Conservation (phyloP, 164 flowering plant species). For the Dillenia suffruticosa region DNA sequence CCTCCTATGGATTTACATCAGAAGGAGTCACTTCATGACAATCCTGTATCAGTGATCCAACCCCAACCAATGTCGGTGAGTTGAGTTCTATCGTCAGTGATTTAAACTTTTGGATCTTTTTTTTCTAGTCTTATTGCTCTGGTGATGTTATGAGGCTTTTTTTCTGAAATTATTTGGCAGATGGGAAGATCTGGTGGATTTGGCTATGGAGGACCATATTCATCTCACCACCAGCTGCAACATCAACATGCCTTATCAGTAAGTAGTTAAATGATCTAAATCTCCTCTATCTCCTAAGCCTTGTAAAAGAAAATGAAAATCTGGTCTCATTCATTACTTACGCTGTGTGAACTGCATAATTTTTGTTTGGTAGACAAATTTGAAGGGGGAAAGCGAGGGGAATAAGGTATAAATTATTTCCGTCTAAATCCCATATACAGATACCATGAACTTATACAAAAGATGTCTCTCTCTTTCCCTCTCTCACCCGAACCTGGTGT, state of each 20-base stretch:
- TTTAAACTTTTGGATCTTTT: background rate
- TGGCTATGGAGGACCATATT: constrained; percentile 21
- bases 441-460: no score
- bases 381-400: no score
- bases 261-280: constrained; percentile 16
- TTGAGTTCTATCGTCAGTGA: background rate
- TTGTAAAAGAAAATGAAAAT: constrained; percentile 6
- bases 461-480: no score
- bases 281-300: constrained; percentile 22
- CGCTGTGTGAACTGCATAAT: no score
- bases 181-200: constrained; percentile 30
- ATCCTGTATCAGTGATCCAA: constrained; percentile 29
- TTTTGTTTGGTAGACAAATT: no score
- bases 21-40: constrained; percentile 37
- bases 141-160: background rate
- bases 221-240: constrained; percentile 26
- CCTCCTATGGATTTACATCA: constrained; percentile 34
- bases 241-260: constrained; percentile 27
- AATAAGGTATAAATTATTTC: no score
- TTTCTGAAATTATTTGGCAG: constrained; percentile 10
- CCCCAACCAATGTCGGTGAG: constrained; percentile 34
- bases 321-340: no score
- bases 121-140: no score
- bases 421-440: no score
- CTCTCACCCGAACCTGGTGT: no score